These are phyloP conservation scores for Penicillium occitanis DNA, from an alignment of 2,329 filamentous ascomycete genomes.

Conservation along the genomic window DNA sequence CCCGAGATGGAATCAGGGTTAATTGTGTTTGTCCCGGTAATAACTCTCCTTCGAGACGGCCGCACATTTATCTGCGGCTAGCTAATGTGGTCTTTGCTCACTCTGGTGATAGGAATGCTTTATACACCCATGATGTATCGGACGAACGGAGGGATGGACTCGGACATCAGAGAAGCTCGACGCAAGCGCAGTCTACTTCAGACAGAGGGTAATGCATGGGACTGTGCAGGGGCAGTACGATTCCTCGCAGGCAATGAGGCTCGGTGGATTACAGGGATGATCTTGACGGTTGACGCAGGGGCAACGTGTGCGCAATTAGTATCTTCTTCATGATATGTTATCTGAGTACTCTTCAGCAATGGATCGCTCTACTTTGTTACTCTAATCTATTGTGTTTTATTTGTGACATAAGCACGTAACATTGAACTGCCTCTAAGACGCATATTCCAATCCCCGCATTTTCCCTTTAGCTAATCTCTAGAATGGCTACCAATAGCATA, in stretches of 20 bases:
- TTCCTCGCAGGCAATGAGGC: background rate
- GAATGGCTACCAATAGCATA: background rate
- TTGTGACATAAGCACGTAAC: background rate
- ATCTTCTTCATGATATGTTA: background rate
- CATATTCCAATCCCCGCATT: no score
- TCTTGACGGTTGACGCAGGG: background rate
- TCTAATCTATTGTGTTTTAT: background rate
- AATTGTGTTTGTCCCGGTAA: background rate
- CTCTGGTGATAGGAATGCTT: background rate
- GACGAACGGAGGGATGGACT: background rate
- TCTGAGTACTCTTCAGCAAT: background rate
- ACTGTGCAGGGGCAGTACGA: background rate
- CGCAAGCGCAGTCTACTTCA: background rate
- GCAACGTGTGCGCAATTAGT: background rate
- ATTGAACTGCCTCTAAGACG: background rate
- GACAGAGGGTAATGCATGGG: background rate
- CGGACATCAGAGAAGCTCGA: background rate
- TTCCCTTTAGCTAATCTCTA: no score
- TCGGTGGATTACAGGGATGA: background rate
- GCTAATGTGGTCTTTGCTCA: background rate
- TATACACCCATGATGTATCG: background rate
- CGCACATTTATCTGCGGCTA: background rate
- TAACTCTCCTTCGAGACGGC: background rate
- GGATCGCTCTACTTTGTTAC: background rate
- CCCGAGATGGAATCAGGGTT: slow-evolving; percentile 33